Conservation (phyloP, 768 basidiomycete genomes). For the Pleurotus platypus region DNA sequence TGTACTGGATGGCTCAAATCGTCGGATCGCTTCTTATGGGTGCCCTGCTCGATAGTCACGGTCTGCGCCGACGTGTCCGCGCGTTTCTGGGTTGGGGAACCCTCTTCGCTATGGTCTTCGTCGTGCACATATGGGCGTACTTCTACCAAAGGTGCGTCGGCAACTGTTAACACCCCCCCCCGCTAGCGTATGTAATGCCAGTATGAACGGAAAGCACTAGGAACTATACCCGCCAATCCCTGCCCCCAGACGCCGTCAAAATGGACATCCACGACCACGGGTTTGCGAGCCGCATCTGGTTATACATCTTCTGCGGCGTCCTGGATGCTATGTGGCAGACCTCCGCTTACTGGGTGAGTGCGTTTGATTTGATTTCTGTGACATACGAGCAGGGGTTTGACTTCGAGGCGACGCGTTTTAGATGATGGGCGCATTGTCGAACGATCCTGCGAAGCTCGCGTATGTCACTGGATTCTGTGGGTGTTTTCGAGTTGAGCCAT, state of each 20-base stretch:
- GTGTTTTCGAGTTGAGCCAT: slow-evolving; percentile 22
- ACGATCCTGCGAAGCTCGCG: slow-evolving; percentile 75
- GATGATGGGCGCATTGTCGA: slow-evolving; percentile 79
- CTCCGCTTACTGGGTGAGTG: slow-evolving; percentile 53
- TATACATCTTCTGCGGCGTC: slow-evolving; percentile 71
- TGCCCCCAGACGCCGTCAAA: slow-evolving; percentile 33
- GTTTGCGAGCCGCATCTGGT: slow-evolving; percentile 51
- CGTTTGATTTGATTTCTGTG: too few relatives aligned
- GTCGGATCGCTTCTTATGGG: slow-evolving; percentile 71
- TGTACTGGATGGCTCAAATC: slow-evolving; percentile 83
- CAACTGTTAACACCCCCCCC: background rate
- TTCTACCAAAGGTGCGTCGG: slow-evolving; percentile 62
- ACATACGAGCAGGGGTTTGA: too few relatives aligned
- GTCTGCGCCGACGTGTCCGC: slow-evolving; percentile 57
- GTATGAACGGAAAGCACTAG: slow-evolving; percentile 19
- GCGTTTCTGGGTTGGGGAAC: slow-evolving; percentile 67
- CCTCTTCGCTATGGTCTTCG: slow-evolving; percentile 61
- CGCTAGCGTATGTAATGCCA: background rate
- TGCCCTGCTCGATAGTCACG: slow-evolving; percentile 54
- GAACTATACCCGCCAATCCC: slow-evolving; percentile 54
- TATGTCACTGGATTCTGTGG: slow-evolving; percentile 81
- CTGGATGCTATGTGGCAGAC: slow-evolving; percentile 86
- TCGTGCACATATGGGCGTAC: slow-evolving; percentile 72
- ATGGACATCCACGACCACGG: slow-evolving; percentile 56
- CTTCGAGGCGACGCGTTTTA: too few relatives aligned